These are phyloP conservation scores for Friedmanniomyces simplex DNA, from an alignment of 495 filamentous ascomycete species.

Conservation along the genomic window DNA sequence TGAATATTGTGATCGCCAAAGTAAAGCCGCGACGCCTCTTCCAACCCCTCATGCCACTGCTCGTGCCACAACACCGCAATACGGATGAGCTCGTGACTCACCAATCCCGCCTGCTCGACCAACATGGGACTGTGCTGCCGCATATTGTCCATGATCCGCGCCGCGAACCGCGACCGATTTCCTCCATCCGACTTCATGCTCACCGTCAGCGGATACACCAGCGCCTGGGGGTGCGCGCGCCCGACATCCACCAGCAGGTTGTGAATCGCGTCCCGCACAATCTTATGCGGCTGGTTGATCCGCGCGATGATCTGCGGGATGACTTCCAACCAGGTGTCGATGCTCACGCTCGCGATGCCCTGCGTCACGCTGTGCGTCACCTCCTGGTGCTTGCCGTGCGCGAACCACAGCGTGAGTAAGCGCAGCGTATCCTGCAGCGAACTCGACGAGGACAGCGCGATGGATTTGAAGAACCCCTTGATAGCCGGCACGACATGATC, in stretches of 20 bases:
- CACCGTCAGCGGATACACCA: conserved; percentile 98
- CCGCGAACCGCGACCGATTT: conserved; percentile 71
- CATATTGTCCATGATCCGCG: conserved; percentile 95
- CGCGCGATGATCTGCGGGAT: conserved; percentile 94
- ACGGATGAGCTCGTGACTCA: conserved; percentile 89
- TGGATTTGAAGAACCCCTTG: conserved; percentile 89
- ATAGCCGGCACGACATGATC: conserved; percentile 92
- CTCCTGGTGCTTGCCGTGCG: conserved; percentile 76
- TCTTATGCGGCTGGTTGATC: conserved; percentile 85
- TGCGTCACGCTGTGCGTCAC: conserved; percentile 81
- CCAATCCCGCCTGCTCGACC: conserved; percentile 88
- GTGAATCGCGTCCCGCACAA: conserved; percentile 81
- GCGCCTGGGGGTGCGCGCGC: conserved; percentile 85
- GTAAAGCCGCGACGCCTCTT: conserved; percentile 80
- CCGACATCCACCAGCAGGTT: conserved; percentile 85
- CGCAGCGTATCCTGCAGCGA: conserved; percentile 92
- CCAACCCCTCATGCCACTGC: conserved; percentile 96
- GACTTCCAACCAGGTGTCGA: conserved; percentile 97
- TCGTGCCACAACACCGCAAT: conserved; percentile 98
- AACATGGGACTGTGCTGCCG: conserved; percentile 86
- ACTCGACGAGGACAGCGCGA: conserved; percentile 78
- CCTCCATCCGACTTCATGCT: conserved; percentile 87
- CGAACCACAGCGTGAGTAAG: conserved; percentile 91
- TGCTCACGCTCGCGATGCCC: conserved; percentile 78
- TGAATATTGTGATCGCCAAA: conserved; percentile 95